A percentile compares a stretch with the other conserved stretches of the same genome.
Conservation (phyloP, 345 rosid genomes). For the Pistacia atlantica region DNA sequence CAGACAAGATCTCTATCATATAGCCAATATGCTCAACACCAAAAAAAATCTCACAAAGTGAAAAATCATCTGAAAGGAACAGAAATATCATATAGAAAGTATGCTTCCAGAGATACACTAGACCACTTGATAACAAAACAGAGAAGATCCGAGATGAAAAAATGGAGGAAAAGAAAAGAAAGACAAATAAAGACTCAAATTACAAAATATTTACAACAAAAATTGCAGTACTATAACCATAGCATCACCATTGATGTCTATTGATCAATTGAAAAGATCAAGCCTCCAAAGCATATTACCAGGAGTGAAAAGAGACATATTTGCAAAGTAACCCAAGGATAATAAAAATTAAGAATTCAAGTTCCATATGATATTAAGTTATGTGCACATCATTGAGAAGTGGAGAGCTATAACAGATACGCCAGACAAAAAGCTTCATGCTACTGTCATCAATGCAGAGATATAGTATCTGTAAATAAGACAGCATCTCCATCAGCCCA, state of each 20-base stretch:
- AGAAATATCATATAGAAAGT: neutral
- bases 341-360: neutral
- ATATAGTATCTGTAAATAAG: neutral
- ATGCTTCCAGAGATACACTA: neutral
- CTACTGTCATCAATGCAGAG: neutral
- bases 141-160: neutral
- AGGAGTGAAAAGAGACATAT: neutral
- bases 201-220: neutral
- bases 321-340: neutral
- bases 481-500: too few species aligned
- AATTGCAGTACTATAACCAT: neutral
- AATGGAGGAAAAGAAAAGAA: neutral
- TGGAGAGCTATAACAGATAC: neutral
- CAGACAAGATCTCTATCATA: neutral
- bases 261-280: neutral
- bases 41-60: neutral
- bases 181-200: neutral
- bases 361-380: neutral
- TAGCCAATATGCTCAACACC: neutral
- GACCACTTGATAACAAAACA: neutral
- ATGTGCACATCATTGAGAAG: neutral
- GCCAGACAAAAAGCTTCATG: neutral
- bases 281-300: neutral
- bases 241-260: neutral
- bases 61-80: neutral